Base-by-base conservation (phyloP, 1,284 basidiomycete species). In the Marasmius tenuissimus region DNA sequence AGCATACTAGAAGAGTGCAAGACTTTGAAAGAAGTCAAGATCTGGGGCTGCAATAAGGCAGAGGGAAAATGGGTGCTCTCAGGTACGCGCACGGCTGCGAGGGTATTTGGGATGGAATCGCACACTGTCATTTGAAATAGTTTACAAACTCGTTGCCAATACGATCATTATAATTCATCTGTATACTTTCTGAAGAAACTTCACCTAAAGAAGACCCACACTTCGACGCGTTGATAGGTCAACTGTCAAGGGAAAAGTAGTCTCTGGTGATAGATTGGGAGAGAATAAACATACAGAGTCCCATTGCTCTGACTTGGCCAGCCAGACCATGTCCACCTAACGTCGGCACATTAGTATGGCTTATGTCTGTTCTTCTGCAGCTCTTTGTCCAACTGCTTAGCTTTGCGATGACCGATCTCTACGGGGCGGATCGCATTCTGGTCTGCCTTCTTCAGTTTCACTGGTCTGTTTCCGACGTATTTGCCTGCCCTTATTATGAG, bases 401-500 rank as follows among this genome's bases (percentile, higher is more conserved):
- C 93, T 72, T 96, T 97, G 61, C 90, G 84, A 71, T 94, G 92
- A 0, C 96, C 96, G 67, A 97, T 97, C 72, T 96, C 92, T 61
- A 98, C 96, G 33, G 94, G 91, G 62, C 92, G 85, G 67, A 98
- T 91, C 63, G 90, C 87, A 58, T 87, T 88, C 66, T 82, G 82
- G 70, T 94, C 91, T 49, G 94, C 94, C 73, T 94, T 95, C 78
- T 91, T 93, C 62, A 98, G 83, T 70, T 93, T 94, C 67, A 98
- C 88, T 20, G 96, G 96, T 63, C 96, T 85, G 72, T 97, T 97
- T 45, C 96, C 96, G 58, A 98, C 95, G 75, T 98, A 98, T 80
- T 98, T 97, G 67, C 95, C 95, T 96, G 67, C 11, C 51, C 12
- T n/a, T 7, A 20, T 64, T 1, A 51, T 62, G 11, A 54, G 40